Conservation (phyloP, 257 asterid genomes). For the Nicotiana attenuata region DNA sequence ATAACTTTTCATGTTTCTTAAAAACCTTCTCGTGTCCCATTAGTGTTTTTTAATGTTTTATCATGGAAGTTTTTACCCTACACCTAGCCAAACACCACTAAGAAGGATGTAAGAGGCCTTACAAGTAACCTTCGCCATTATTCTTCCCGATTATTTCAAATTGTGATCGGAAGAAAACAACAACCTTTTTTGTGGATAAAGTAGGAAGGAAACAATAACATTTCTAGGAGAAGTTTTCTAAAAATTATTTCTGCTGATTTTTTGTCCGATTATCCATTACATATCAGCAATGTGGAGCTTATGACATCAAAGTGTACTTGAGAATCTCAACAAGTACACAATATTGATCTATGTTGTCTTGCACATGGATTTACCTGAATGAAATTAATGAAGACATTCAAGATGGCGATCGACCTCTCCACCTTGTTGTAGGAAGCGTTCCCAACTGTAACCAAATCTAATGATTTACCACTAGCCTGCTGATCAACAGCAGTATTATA, state of each 20-base stretch:
- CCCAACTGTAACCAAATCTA: slow-evolving; percentile 65
- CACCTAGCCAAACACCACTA: slow-evolving; percentile 1
- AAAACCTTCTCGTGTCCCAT: not conserved
- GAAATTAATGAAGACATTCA: slow-evolving; percentile 71
- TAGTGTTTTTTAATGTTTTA: not conserved
- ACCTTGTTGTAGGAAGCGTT: slow-evolving; percentile 61
- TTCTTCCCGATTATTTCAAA: not conserved
- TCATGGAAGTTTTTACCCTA: not conserved
- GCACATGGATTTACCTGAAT: slow-evolving; percentile 52
- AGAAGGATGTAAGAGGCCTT: not conserved
- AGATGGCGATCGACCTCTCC: slow-evolving; percentile 76
- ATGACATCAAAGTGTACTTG: not conserved
- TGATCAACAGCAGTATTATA: slow-evolving; percentile 48
- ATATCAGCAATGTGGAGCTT: not conserved
- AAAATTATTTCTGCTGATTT: not conserved
- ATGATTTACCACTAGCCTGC: slow-evolving; percentile 26
- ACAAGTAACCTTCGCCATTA: not conserved
- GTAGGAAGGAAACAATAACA: not conserved
- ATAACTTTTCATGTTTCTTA: not conserved
- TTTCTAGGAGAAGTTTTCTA: not conserved
- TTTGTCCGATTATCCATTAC: not conserved
- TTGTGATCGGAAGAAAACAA: not conserved
- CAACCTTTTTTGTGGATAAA: not conserved
- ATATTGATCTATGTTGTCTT: not conserved
- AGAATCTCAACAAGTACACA: not conserved